Conservation (phyloP, 306 rosid genomes). For the Cucumis hystrix region DNA sequence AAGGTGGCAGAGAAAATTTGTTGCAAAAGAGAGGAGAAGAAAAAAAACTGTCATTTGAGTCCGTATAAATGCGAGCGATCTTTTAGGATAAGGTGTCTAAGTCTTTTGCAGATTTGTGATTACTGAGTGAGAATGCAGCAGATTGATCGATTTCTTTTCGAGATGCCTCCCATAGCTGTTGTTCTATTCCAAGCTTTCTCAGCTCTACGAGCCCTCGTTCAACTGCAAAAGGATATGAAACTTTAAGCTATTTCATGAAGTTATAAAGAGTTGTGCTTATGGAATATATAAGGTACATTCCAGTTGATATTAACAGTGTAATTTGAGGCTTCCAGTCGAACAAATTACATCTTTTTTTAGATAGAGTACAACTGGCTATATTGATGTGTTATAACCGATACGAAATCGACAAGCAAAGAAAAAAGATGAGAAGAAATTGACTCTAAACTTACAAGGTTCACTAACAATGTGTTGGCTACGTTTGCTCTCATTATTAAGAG, state of each 20-base stretch:
- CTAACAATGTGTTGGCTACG: too few relatives aligned
- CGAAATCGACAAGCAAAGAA: too few relatives aligned
- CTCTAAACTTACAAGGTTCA: too few relatives aligned
- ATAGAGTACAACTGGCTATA: not conserved
- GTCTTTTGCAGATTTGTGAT: constrained; percentile 39
- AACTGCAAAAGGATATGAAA: constrained; percentile 29
- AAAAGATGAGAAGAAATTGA: too few relatives aligned
- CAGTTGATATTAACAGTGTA: not conserved
- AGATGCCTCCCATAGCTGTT: constrained; percentile 96
- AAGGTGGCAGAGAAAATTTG: not conserved
- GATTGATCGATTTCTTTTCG: constrained; percentile 73
- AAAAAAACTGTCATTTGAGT: not conserved
- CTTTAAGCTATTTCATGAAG: not conserved
- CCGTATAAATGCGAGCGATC: not conserved
- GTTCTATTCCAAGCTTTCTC: constrained; percentile 90
- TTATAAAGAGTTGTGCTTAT: not conserved
- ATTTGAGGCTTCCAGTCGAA: not conserved
- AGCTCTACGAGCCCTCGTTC: constrained; percentile 84
- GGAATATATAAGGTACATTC: not conserved
- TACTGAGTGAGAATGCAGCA: constrained; percentile 19
- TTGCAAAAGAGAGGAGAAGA: not conserved
- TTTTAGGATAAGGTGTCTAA: constrained; percentile 34
- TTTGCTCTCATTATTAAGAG: too few relatives aligned
- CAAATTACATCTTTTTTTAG: not conserved
- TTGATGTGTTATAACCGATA: too few relatives aligned